Conservation (phyloP, 139 green algal genomes). For the Coelastrella sp. region DNA sequence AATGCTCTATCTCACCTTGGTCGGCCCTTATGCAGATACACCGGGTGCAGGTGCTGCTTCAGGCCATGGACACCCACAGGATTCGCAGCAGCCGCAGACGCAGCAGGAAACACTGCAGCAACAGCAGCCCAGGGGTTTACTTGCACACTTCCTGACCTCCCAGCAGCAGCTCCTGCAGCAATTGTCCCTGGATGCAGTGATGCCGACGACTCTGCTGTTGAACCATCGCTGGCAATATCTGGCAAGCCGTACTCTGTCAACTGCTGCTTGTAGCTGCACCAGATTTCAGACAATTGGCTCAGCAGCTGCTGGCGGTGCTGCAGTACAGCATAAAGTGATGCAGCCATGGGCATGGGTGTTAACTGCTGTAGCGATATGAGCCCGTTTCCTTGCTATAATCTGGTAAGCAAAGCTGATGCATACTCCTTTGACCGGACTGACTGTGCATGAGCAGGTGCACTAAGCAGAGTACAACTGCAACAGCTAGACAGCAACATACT, state of each 20-base stretch:
- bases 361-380: too few species aligned
- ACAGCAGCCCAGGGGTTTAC: neutral
- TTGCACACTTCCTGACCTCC: neutral
- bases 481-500: too few species aligned
- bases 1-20: neutral
- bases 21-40: neutral
- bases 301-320: constrained; percentile 10
- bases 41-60: neutral
- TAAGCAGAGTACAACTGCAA: too few species aligned
- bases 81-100: neutral
- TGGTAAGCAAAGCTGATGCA: too few species aligned
- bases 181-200: too few species aligned
- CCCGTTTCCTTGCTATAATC: too few species aligned
- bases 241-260: neutral
- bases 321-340: too few species aligned
- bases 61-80: neutral
- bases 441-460: too few species aligned
- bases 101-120: neutral
- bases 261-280: constrained; percentile 20
- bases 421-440: too few species aligned
- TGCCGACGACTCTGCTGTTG: too few species aligned
- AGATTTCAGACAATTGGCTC: neutral
- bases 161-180: neutral
- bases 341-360: too few species aligned
- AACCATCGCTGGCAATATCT: neutral